Percentiles rank a stretch among this genome's conserved stretches.
Evolutionary conservation across 2,329 filamentous ascomycete genomes (phyloP).

Genomic region (Rachicladosporium sp.): DNA sequence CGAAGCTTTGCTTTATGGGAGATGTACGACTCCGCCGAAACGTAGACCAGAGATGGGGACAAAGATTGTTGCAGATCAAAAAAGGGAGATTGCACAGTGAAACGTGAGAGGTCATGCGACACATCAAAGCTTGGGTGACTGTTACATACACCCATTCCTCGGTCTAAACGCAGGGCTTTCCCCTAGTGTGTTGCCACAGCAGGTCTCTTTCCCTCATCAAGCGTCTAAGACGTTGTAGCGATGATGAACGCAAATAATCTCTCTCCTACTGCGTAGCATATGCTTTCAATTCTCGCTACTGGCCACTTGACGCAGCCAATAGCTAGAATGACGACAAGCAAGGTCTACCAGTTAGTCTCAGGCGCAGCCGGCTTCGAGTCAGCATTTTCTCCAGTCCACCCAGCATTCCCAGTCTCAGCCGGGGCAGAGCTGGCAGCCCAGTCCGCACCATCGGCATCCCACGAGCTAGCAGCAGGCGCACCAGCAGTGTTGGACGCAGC

Average conservation of each 20-base stretch:
- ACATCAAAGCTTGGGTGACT: conserved; percentile 17
- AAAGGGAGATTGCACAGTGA: background rate
- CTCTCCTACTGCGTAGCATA: conserved; percentile 2
- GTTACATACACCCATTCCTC: conserved; percentile 16
- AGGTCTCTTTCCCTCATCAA: conserved; percentile 99
- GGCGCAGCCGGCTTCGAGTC: conserved; percentile 18
- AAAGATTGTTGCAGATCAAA: too few relatives aligned
- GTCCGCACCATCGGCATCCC: conserved; percentile 53
- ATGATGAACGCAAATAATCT: conserved; percentile 1
- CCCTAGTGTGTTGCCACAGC: conserved; percentile 48
- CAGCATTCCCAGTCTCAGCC: conserved; percentile 37
- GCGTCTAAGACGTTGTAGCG: conserved; percentile 39
- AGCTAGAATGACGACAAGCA: conserved; percentile 7
- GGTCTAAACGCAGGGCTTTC: conserved; percentile 84
- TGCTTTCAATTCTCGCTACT: conserved; percentile 6
- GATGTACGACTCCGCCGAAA: too few relatives aligned
- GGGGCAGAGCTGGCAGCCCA: conserved; percentile 51
- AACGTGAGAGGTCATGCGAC: background rate
- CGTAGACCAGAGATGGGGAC: too few relatives aligned
- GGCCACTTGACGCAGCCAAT: background rate
- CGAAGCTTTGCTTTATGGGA: too few relatives aligned
- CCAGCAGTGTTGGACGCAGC: conserved; percentile 45
- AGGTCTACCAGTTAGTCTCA: conserved; percentile 35
- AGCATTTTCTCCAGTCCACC: conserved; percentile 35
- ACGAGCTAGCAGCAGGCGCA: conserved; percentile 49